Evolutionary conservation across 345 rosid species (phyloP).

Genomic region (Triadica sebifera): DNA sequence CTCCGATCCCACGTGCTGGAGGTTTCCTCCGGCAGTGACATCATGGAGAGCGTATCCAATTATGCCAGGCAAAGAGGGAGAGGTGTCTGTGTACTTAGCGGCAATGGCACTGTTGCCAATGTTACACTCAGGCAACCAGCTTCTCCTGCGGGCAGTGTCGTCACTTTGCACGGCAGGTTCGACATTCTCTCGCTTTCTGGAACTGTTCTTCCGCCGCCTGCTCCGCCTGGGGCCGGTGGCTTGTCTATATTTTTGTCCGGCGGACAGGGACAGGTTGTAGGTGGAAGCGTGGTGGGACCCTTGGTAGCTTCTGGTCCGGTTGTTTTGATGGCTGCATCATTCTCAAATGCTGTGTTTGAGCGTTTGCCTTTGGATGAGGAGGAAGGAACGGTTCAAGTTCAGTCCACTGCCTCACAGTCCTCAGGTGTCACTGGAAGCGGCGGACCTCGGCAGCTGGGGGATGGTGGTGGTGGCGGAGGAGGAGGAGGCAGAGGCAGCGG

Average conservation of each 20-base stretch:
- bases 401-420: constrained; percentile 56
- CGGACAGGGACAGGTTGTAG: constrained; percentile 79
- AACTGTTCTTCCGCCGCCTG: constrained; percentile 81
- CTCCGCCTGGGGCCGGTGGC: constrained; percentile 76
- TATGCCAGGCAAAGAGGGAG: constrained; percentile 71
- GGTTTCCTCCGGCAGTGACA: constrained; percentile 59
- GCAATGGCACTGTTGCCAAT: constrained; percentile 61
- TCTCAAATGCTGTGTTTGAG: constrained; percentile 71
- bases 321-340: constrained; percentile 72
- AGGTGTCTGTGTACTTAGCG: constrained; percentile 68
- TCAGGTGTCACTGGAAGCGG: constrained; percentile 56
- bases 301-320: constrained; percentile 67
- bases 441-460: constrained; percentile 30
- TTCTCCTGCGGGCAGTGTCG: constrained; percentile 55
- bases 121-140: constrained; percentile 68
- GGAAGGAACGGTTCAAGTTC: constrained; percentile 44
- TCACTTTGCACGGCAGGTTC: constrained; percentile 76
- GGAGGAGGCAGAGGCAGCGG: constrained; percentile 35
- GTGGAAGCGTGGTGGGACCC: constrained; percentile 68
- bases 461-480: constrained; percentile 31
- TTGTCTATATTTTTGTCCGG: constrained; percentile 69
- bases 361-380: constrained; percentile 59
- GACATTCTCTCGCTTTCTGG: constrained; percentile 77
- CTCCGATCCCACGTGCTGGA: constrained; percentile 79
- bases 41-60: constrained; percentile 52